A percentile compares a stretch with the other conserved stretches of the same genome.
Conservation (phyloP, 768 basidiomycete genomes). For the Peribolospora kevripleyi region DNA sequence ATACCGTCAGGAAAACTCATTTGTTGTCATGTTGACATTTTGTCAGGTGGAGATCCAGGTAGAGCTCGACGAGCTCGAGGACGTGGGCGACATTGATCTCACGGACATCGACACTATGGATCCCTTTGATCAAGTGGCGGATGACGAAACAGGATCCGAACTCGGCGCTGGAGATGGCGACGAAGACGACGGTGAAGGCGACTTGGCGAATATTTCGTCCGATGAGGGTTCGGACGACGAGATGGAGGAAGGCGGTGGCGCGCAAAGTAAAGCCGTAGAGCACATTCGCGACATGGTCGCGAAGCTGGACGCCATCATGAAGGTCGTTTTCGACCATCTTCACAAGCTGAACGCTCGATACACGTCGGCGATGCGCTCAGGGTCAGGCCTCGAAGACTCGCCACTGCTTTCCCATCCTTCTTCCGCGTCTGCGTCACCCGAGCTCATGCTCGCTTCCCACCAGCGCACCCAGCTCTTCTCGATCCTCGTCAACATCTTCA, state of each 20-base stretch:
- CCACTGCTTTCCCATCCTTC: slow-evolving; percentile 4
- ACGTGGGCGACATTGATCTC: slow-evolving; percentile 31
- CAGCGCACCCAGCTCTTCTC: slow-evolving; percentile 46
- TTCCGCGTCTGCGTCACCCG: slow-evolving; percentile 5
- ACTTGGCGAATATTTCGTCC: slow-evolving; percentile 45
- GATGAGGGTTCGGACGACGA: slow-evolving; percentile 33
- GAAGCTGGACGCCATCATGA: slow-evolving; percentile 73
- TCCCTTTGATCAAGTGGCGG: slow-evolving; percentile 7
- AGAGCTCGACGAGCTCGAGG: slow-evolving; percentile 77
- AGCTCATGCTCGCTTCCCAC: slow-evolving; percentile 16
- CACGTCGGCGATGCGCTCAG: not conserved
- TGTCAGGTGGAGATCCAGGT: slow-evolving; percentile 80
- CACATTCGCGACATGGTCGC: slow-evolving; percentile 65
- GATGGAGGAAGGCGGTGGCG: slow-evolving; percentile 18
- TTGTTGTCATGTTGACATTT: not conserved
- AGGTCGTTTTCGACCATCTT: slow-evolving; percentile 66
- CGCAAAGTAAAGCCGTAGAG: slow-evolving; percentile 21
- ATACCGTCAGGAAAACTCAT: not conserved
- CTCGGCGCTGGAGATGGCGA: slow-evolving; percentile 1
- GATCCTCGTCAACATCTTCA: slow-evolving; percentile 74
- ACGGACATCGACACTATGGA: slow-evolving; percentile 13
- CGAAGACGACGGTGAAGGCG: slow-evolving; percentile 1
- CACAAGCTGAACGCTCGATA: slow-evolving; percentile 19
- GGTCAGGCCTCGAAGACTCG: not conserved
- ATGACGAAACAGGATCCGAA: slow-evolving; percentile 8